Base-by-base conservation (phyloP, 2,329 filamentous ascomycete species). In the Hymenoscyphus infarciens region DNA sequence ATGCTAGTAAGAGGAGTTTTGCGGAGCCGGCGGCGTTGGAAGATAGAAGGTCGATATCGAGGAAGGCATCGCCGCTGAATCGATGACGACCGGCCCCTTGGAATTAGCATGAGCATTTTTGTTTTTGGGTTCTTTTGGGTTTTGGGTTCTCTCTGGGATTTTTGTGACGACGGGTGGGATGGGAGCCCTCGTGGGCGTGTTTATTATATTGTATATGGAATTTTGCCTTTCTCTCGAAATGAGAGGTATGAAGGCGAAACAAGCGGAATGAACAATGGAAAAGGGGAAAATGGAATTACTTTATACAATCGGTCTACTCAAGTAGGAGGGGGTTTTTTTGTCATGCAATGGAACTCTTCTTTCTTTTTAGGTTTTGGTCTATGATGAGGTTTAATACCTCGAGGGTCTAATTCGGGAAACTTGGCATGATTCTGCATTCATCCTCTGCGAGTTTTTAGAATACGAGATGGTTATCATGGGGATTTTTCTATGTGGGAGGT, bases 1-100 rank as follows among this genome's bases (percentile, higher is more conserved):
- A 67, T 60, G 63, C 57, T n/a, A 68, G 58, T 54, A 73, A 71
- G 59, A 65, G 63, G 57, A 74, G 68, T 61, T 71, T 72, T 55
- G 69, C 59, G 52, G 67, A 72, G 31, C 69, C 69, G 7, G 35
- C 67, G 64, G 67, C 69, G 52, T 54, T 55, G 27, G 66, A 69
- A 39, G 42, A 55, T 19, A 29, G 52, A n/a, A 55, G 63, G 52
- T 58, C 49, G 39, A 27, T 56, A 29, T 58, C 67, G 25, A 66
- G 66, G 57, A 71, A 64, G 59, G 66, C 67, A 42, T 66, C 65
- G n/a, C 65, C 59, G 8, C 55, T 58, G 39, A 60, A 61, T 31
- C 66, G 70, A 66, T 72, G 64, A 71, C 66, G 33, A 27, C 31
- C 16, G 22, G 42, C 19, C 19, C 42, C 42, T 49, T 49, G 11